Base-by-base conservation (phyloP, 139 green algal species). In the Asterochloris erici region DNA sequence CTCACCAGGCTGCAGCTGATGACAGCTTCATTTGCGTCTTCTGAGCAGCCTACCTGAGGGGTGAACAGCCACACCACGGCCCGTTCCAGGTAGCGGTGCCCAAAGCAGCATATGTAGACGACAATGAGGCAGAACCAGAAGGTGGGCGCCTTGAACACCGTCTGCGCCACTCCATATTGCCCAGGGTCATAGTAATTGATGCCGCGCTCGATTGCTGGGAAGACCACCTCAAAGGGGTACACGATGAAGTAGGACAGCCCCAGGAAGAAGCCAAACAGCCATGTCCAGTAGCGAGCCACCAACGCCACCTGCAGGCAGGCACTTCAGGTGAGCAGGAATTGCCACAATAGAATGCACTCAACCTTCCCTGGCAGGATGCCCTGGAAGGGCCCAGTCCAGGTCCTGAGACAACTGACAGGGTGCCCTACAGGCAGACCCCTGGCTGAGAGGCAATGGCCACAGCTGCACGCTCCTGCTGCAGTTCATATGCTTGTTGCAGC, bases 231-330 rank as follows among this genome's bases (percentile, higher is more conserved):
- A 70, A 90, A 94, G 62, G 89, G 89, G 86, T 90, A 95, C 16
- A 93, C 90, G 21, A 94, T 71, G 21, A 89, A 28, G 78, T 94
- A 95, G n/a, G 85, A 91, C 6, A 94, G 83, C 16, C 88, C 12
- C 24, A 84, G 76, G 38, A 93, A 82, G n/a, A 89, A 60, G 60
- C 73, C 73, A 68, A 93, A 94, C 13, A 89, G 76, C 86, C 75
- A 87, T 54, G 92, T 95, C 92, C 92, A 95, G 79, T 92, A 94
- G n/a, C 90, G 84, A 17, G 88, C 79, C 61, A 93, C 83, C 69
- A 94, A 84, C 4, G 38, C 38, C 38, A 54, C 38, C 38, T 54
- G 38, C 38, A 54, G 9, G 63, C 84, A 54, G 38, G 38, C 38
- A 54, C 38, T 54, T 54, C 38, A 54, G 38, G 38, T 54, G 38